Evolutionary conservation across 495 filamentous ascomycete species (phyloP).

Genomic region (Cenococcum geophilum): DNA sequence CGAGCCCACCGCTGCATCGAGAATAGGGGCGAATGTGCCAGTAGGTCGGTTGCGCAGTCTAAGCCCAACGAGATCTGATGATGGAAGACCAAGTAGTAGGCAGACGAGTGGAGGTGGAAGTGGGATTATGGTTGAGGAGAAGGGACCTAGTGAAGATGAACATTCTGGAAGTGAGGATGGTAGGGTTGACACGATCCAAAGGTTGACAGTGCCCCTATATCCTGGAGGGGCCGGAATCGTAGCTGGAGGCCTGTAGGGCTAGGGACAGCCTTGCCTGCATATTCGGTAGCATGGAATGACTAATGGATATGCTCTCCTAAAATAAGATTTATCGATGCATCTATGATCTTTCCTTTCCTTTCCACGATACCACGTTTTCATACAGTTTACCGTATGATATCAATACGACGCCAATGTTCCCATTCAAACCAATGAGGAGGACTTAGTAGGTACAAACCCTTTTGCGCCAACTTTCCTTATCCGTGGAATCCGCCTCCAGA

Average conservation of each 20-base stretch:
- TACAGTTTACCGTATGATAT: no score
- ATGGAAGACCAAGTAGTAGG: slow-evolving; percentile 4
- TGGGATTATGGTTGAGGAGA: slow-evolving; percentile 48
- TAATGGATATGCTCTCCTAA: background rate
- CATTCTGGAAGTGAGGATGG: slow-evolving; percentile 10
- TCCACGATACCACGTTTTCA: no score
- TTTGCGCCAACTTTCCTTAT: no score
- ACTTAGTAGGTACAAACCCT: no score
- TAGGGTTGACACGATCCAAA: slow-evolving; percentile 5
- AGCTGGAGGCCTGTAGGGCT: slow-evolving; percentile 10
- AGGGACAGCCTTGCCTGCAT: background rate
- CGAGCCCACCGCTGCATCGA: slow-evolving; percentile 28
- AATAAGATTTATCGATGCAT: background rate
- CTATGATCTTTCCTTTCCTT: background rate
- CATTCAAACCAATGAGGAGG: no score
- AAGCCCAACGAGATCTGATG: slow-evolving; percentile 21
- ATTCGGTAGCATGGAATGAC: background rate
- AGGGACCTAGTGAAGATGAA: slow-evolving; percentile 31
- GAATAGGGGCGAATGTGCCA: slow-evolving; percentile 18
- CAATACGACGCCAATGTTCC: no score
- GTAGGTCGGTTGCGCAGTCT: slow-evolving; percentile 16
- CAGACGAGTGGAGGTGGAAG: slow-evolving; percentile 16
- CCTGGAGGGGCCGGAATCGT: slow-evolving; percentile 17
- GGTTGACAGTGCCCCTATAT: slow-evolving; percentile 26
- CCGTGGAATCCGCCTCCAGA: no score